Base-by-base conservation (phyloP, 2,329 filamentous ascomycete genomes). In the Botryotinia globosa region DNA sequence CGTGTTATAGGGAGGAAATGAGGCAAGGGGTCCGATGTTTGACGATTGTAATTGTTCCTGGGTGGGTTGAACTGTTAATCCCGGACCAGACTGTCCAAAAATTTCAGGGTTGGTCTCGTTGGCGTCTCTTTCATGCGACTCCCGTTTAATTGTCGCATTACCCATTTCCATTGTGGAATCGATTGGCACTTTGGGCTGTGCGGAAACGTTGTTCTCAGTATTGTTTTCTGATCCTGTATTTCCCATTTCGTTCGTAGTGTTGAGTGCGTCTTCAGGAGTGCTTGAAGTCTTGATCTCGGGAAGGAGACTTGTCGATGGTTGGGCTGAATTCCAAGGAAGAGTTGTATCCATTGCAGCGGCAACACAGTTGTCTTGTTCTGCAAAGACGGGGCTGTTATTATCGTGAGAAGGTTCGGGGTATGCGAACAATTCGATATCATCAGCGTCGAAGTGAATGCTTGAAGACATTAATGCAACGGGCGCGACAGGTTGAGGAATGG, bases 381-480 rank as follows among this genome's bases (percentile, higher is more conserved):
- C 34, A 54, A 22, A 39, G 34, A 18, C 16, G 7, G 16, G n/a
- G 20, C 20, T 25, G 16, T 20, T 48, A n/a, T 37, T 51, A 6
- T 66, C 32, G 32, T 39, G 64, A 18, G 12, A 25, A 22, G 51
- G 51, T 54, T 34, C 18, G 8, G 44, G 10, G 32, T 18, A 20
- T 29, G 32, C 10, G 45, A 22, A 18, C 45, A 66, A 20, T 22
- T 37, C 14, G 14, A 10, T 44, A n/a, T 59, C 29, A 14, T 45
- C 61, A 37, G 29, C 2, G 34, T 37, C 4, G n/a, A 45, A 29
- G 42, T 29, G n/a, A 62, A 45, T 61, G 63, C 42, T 22, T 37
- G 62, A 59, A 34, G 69, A 72, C 69, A 72, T 72, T 32, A 63
- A 67, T 58, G 69, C 69, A 56, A 72, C 69, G 25, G 69, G 69